Evolutionary conservation across 2,329 filamentous ascomycete genomes (phyloP).

Genomic region (Penicillium sp.): DNA sequence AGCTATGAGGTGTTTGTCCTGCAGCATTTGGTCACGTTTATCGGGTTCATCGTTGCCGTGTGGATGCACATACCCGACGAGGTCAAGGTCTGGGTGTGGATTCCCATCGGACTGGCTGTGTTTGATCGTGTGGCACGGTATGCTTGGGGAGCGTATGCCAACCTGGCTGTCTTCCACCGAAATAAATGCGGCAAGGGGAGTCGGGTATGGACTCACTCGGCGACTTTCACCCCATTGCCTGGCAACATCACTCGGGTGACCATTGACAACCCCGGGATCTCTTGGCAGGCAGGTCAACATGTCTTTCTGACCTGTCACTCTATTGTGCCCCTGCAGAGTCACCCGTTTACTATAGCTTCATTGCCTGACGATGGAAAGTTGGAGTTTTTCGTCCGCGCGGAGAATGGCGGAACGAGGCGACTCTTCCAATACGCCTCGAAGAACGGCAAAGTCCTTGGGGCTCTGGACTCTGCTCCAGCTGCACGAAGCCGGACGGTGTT

Average conservation of each 20-base stretch:
- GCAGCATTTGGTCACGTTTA: conserved; percentile 55
- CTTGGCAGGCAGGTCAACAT: conserved; percentile 65
- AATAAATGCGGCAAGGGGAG: conserved; percentile 12
- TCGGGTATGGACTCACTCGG: conserved; percentile 43
- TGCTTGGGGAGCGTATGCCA: conserved; percentile 39
- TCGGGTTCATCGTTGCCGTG: conserved; percentile 51
- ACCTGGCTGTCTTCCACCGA: conserved; percentile 45
- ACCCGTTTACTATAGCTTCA: conserved; percentile 65
- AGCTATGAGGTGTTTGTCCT: conserved; percentile 58
- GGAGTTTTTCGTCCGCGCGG: conserved; percentile 58
- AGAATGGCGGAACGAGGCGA: conserved; percentile 54
- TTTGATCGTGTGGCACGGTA: conserved; percentile 48
- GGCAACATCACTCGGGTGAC: conserved; percentile 59
- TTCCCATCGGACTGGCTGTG: conserved; percentile 49
- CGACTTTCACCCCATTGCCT: conserved; percentile 53
- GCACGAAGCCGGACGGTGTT: conserved; percentile 41
- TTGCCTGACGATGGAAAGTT: conserved; percentile 57
- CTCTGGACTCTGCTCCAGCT: conserved; percentile 9
- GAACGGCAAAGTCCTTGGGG: conserved; percentile 26
- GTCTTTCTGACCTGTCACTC: conserved; percentile 61
- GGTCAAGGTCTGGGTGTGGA: conserved; percentile 49
- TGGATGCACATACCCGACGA: conserved; percentile 51
- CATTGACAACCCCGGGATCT: conserved; percentile 56
- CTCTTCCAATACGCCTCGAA: conserved; percentile 56
- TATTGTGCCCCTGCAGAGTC: conserved; percentile 60